Percentiles rank a stretch among this genome's conserved stretches.
Conservation (phyloP, 2,329 filamentous ascomycete species). For the Fusarium annulatum region DNA sequence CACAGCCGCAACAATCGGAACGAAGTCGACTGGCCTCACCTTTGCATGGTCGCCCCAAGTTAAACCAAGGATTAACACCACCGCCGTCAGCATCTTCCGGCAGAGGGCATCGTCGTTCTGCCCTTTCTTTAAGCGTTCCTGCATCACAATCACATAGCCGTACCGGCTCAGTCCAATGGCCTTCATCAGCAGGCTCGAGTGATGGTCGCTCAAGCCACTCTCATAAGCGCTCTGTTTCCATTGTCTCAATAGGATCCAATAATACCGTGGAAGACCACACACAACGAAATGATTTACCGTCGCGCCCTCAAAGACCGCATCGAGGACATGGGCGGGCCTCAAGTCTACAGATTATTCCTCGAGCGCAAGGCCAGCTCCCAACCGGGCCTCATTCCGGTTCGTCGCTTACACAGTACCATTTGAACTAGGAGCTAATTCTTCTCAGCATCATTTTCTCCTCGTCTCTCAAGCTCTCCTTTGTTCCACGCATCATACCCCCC, state of each 20-base stretch:
- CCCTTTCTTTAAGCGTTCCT: conserved; percentile 71
- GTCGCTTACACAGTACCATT: conserved; percentile 25
- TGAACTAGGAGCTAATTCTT: conserved; percentile 23
- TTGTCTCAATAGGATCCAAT: conserved; percentile 78
- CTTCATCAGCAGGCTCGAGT: conserved; percentile 45
- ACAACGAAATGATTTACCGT: conserved; percentile 55
- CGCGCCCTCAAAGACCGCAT: conserved; percentile 60
- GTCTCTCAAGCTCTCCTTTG: conserved; percentile 61
- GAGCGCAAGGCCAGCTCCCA: conserved; percentile 57
- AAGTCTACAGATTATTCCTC: conserved; percentile 76
- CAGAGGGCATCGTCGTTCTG: conserved; percentile 71
- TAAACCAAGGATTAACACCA: conserved; percentile 58
- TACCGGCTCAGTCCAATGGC: conserved; percentile 61
- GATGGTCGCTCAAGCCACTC: conserved; percentile 60
- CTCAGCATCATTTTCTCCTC: conserved; percentile 53
- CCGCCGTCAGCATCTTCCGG: conserved; percentile 54
- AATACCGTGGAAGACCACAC: conserved; percentile 60
- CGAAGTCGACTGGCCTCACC: conserved; percentile 57
- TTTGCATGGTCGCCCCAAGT: conserved; percentile 56
- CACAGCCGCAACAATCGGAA: conserved; percentile 42
- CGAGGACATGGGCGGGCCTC: conserved; percentile 81
- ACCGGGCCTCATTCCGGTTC: conserved; percentile 54
- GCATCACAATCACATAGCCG: conserved; percentile 57
- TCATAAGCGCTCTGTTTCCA: conserved; percentile 83
- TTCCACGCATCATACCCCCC: conserved; percentile 68